Conservation (phyloP, 495 filamentous ascomycete species). For the Aspergillus homomorphus region DNA sequence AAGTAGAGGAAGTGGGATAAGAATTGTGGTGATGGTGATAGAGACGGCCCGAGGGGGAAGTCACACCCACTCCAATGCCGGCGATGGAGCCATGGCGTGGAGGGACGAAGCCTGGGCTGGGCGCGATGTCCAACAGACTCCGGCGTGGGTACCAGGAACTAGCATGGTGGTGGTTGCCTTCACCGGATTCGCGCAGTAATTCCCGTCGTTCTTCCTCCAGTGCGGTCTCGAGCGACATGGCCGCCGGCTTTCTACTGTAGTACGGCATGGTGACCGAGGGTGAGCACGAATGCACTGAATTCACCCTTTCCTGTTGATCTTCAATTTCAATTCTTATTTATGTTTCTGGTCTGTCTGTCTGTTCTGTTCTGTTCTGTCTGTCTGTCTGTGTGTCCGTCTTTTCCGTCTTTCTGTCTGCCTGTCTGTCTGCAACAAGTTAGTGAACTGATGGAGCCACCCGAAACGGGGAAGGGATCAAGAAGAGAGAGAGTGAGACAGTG, state of each 20-base stretch:
- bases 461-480: background rate
- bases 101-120: slow-evolving; percentile 25
- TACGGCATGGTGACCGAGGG: slow-evolving; percentile 1
- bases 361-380: too few relatives aligned
- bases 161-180: slow-evolving; percentile 19
- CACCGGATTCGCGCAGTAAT: slow-evolving; percentile 15
- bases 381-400: background rate
- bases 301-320: background rate
- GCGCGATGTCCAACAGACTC: slow-evolving; percentile 25
- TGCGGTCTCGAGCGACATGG: slow-evolving; percentile 16
- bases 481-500: background rate
- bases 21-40: slow-evolving; percentile 14
- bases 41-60: slow-evolving; percentile 15
- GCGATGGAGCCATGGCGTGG: slow-evolving; percentile 43
- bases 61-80: slow-evolving; percentile 33
- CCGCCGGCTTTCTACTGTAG: slow-evolving; percentile 3
- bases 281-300: background rate
- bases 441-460: background rate
- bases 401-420: too few relatives aligned
- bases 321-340: background rate
- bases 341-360: background rate
- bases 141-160: slow-evolving; percentile 35
- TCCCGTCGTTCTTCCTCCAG: slow-evolving; percentile 26
- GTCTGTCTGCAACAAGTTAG: background rate
- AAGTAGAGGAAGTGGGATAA: slow-evolving; percentile 22